Conservation (phyloP, 164 flowering plant genomes). For the Magnolia officinalis region DNA sequence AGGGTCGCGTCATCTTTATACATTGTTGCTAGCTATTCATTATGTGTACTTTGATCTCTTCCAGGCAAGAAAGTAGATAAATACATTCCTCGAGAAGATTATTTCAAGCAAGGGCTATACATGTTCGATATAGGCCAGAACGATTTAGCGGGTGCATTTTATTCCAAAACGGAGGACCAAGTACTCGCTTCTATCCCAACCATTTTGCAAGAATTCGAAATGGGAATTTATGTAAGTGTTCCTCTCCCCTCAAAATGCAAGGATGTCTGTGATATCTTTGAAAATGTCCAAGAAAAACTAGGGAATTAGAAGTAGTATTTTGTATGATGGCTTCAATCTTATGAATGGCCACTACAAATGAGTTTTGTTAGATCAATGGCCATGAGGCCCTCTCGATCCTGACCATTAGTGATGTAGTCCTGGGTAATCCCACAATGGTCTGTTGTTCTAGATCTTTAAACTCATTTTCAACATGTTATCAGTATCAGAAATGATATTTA, state of each 20-base stretch:
- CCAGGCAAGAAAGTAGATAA: slow-evolving; percentile 55
- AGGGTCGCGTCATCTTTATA: not conserved
- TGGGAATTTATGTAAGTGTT: slow-evolving; percentile 58
- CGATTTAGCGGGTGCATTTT: slow-evolving; percentile 90
- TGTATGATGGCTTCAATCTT: not conserved
- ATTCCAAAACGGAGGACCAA: slow-evolving; percentile 80
- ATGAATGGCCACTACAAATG: not conserved
- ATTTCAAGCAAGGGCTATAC: slow-evolving; percentile 66
- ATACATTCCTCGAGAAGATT: slow-evolving; percentile 58
- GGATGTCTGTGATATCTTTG: not conserved
- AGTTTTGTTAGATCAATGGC: too few relatives aligned
- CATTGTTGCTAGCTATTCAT: not conserved
- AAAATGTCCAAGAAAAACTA: not conserved
- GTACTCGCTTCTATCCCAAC: slow-evolving; percentile 75
- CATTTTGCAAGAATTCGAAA: slow-evolving; percentile 64
- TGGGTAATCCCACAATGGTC: too few relatives aligned
- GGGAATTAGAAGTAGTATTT: not conserved
- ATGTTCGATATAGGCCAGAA: slow-evolving; percentile 97
- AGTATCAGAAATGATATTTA: too few relatives aligned
- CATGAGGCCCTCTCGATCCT: too few relatives aligned
- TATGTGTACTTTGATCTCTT: not conserved
- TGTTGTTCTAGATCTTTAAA: too few relatives aligned
- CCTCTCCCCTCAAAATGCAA: not conserved
- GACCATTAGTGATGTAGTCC: too few relatives aligned
- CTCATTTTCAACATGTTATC: too few relatives aligned